Conservation (phyloP, 2,329 filamentous ascomycete genomes). For the Fusarium virguliforme region DNA sequence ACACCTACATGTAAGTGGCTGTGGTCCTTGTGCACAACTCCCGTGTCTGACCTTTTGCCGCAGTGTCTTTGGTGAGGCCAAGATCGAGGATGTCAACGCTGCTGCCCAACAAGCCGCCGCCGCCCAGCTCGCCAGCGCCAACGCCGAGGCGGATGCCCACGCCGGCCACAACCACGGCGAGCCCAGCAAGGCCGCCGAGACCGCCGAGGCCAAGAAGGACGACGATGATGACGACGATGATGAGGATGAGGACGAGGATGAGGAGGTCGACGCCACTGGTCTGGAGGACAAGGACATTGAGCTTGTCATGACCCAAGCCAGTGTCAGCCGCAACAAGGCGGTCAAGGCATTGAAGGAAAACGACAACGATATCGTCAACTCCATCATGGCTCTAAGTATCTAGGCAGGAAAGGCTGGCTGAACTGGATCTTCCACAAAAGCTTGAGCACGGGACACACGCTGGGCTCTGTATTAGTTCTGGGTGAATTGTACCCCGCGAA, state of each 20-base stretch:
- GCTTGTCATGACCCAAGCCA: conserved; percentile 98
- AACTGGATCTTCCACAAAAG: conserved; percentile 47
- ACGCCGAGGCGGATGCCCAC: conserved; percentile 74
- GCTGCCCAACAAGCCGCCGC: conserved; percentile 96
- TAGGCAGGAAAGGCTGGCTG: conserved; percentile 59
- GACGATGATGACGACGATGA: conserved; percentile 87
- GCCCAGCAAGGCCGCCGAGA: conserved; percentile 74
- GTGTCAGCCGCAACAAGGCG: conserved; percentile 97
- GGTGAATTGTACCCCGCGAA: conserved; percentile 45
- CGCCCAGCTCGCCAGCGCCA: conserved; percentile 88
- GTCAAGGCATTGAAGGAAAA: conserved; percentile 99
- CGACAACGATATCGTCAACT: conserved; percentile 99
- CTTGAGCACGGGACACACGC: conserved; percentile 49
- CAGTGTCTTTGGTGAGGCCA: conserved; percentile 99
- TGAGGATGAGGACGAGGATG: conserved; percentile 93
- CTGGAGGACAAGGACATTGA: conserved; percentile 99
- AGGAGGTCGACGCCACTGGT: conserved; percentile 94
- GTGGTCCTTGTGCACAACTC: neutral
- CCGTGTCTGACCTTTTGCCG: conserved; percentile 17
- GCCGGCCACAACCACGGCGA: conserved; percentile 81
- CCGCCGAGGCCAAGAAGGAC: conserved; percentile 80
- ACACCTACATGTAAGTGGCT: conserved; percentile 95
- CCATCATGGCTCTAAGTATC: conserved; percentile 98
- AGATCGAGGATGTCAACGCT: conserved; percentile 99
- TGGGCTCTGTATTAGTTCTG: conserved; percentile 54